Evolutionary conservation across 176 grass and related monocot species (phyloP).

Genomic region (Oryza coarctata): DNA sequence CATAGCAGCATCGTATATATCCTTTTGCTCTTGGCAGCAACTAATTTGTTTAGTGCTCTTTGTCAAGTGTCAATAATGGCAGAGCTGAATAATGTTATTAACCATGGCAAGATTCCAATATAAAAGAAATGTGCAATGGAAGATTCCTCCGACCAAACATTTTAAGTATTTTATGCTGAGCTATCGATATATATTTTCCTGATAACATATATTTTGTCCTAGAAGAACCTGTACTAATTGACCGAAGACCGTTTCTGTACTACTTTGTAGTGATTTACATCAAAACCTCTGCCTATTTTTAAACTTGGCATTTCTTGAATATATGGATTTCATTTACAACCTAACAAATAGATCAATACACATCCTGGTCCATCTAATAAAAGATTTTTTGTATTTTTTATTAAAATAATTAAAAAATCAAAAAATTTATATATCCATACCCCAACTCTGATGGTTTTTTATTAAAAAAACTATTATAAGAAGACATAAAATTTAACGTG

Average conservation of each 20-base stretch:
- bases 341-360: too few relatives aligned
- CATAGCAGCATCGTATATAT: background rate
- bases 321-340: background rate
- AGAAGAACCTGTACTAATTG: background rate
- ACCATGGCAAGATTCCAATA: conserved; percentile 7
- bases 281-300: background rate
- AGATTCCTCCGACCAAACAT: conserved; percentile 29
- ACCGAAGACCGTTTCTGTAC: background rate
- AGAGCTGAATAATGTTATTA: background rate
- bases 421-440: too few relatives aligned
- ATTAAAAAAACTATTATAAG: too few relatives aligned
- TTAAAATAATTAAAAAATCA: too few relatives aligned
- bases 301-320: background rate
- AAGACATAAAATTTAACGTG: too few relatives aligned
- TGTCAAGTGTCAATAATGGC: background rate
- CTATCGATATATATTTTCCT: background rate
- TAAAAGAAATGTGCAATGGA: background rate
- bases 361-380: too few relatives aligned
- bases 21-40: background rate
- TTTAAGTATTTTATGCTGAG: background rate
- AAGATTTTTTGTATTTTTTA: too few relatives aligned
- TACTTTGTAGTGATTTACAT: background rate
- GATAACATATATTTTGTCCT: background rate
- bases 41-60: background rate
- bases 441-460: too few relatives aligned